These are phyloP conservation scores for Sporobolomyces phaffii DNA, from an alignment of 768 basidiomycete genomes.

Conservation along the genomic window DNA sequence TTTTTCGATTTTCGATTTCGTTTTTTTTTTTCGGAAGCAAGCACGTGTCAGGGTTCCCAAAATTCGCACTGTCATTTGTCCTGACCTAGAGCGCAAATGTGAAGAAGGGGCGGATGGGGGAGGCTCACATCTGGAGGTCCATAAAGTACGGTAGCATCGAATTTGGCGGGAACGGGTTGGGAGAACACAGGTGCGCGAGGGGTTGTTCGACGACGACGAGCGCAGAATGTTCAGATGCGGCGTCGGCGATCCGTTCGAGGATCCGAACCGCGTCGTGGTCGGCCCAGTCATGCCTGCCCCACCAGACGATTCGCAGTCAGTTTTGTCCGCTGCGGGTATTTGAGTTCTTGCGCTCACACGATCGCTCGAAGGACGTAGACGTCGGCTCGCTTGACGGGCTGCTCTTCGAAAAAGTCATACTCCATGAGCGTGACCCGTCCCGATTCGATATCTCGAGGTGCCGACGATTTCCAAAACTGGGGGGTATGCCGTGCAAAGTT, in stretches of 20 bases:
- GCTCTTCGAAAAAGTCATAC: constrained; percentile 70
- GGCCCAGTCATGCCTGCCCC: constrained; percentile 63
- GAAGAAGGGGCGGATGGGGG: too few relatives aligned
- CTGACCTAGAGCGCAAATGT: too few relatives aligned
- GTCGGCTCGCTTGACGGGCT: constrained; percentile 53
- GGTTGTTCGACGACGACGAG: constrained; percentile 68
- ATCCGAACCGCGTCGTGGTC: constrained; percentile 55
- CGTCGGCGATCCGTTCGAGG: constrained; percentile 51
- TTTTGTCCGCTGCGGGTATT: background rate
- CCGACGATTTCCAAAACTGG: constrained; percentile 16
- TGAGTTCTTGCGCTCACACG: constrained; percentile 42
- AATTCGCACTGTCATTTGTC: too few relatives aligned
- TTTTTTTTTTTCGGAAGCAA: too few relatives aligned
- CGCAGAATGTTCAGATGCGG: constrained; percentile 52
- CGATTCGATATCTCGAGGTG: background rate
- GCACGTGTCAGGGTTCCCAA: too few relatives aligned
- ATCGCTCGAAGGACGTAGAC: constrained; percentile 68
- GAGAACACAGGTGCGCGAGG: constrained; percentile 42
- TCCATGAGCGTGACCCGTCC: constrained; percentile 43
- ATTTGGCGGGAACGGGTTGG: background rate
- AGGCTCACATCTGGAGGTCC: constrained; percentile 1
- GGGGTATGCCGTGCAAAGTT: too few relatives aligned
- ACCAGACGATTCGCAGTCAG: background rate
- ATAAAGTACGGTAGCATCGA: constrained; percentile 9
- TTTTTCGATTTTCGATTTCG: too few relatives aligned